Base-by-base conservation (phyloP, 2,329 filamentous ascomycete species). In the Diaporthe sp. region DNA sequence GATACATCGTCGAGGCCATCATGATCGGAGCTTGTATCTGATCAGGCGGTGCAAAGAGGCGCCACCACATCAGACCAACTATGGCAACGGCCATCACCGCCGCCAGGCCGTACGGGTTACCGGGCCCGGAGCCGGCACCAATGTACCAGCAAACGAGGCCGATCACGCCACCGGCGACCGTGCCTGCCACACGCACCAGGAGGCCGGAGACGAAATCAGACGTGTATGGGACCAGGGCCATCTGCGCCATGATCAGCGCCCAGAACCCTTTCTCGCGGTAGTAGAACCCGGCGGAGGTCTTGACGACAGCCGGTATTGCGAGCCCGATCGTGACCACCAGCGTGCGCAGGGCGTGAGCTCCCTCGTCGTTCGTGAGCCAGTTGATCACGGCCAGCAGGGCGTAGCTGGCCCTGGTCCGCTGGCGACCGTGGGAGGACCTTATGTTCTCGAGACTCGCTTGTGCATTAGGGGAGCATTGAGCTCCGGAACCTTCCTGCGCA, bases 261-360 rank as follows among this genome's bases (percentile, higher is more conserved):
- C 88, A 89, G 0, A 89, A 80, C 0, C 88, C 87, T 77, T 87
- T 88, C 73, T 89, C 84, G 3, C 87, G 83, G 67, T 88, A 89
- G 76, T 84, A 89, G 77, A 89, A 89, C 1, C 85, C 87, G 0
- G 87, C 84, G 1, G 82, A 83, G 35, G 79, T 78, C 0, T 86
- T 81, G 47, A 52, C 1, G 10, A 52, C 47, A 10, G 22, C 47
- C n/a, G 47, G 47, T 52, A 52, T 52, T n/a, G 47, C 47, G n/a
- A 52, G 47, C 47, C 22, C 47, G n/a, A 52, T 52, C n/a, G 47
- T 52, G 47, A 52, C 47, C 6, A 52, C 47, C 5, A 52, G n/a
- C 47, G 47, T 52, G 47, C 47, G 47, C 10, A 52, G 47, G n/a
- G 47, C 47, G n/a, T 52, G 47, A 10, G 13, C n/a, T 4, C 47